Base-by-base conservation (phyloP, 1,284 basidiomycete species). In the Heimioporus punctisporus region DNA sequence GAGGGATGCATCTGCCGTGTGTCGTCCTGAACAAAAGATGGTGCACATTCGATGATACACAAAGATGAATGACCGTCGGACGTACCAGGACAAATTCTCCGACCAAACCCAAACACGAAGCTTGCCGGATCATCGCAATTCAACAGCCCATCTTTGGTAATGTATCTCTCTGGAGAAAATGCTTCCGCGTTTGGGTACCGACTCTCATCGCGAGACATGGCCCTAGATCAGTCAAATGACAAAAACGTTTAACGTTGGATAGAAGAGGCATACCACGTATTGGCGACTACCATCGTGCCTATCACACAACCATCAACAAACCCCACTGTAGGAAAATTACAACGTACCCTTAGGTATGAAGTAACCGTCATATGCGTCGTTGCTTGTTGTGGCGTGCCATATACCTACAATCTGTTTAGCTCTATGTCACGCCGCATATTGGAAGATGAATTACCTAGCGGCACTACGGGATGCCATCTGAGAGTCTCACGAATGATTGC, bases 401-500 rank as follows among this genome's bases (percentile, higher is more conserved):
- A 63, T 30, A 26, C 49, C 62, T 67, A n/a, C n/a, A n/a, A n/a
- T n/a, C n/a, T n/a, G n/a, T n/a, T n/a, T n/a, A n/a, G n/a, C n/a
- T n/a, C n/a, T n/a, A n/a, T n/a, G n/a, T n/a, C n/a, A n/a, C n/a
- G n/a, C n/a, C n/a, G 9, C 8, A 40, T 28, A 45, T 21, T 19
- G 15, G 19, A 25, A 19, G 21, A 28, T n/a, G 19, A 6, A 8
- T 7, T 11, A 64, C 60, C 50, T 9, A 66, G 7, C 24, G 65
- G 65, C 3, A 52, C 26, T 7, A 57, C 54, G 0, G 58, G 65
- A 3, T 51, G 43, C 64, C 66, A 65, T 31, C 66, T 65, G 53
- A 61, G 34, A n/a, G 27, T 71, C 59, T 81, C 79, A 30, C 72
- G 72, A 21, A 79, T 52, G 15, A 76, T 45, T 0, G 71, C 73